These are phyloP conservation scores for Candida golubevii DNA, from an alignment of 805 yeast genomes.

Conservation along the genomic window DNA sequence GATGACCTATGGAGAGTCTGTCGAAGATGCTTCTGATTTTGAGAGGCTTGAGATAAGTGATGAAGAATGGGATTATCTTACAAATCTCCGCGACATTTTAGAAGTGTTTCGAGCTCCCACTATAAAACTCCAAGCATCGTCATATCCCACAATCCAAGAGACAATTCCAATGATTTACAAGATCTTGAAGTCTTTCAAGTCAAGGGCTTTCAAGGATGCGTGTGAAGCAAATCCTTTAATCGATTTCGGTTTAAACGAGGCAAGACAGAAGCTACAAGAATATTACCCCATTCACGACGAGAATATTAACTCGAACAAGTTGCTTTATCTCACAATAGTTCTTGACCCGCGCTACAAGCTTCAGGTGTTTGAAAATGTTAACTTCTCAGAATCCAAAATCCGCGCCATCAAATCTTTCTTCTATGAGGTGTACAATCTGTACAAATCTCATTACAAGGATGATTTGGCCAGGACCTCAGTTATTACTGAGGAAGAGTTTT, in stretches of 20 bases:
- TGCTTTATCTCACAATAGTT: conserved; percentile 3
- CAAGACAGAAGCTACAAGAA: not conserved
- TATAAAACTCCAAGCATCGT: not conserved
- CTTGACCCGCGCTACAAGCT: conserved; percentile 5
- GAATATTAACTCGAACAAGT: not conserved
- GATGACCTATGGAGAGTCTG: too few species aligned
- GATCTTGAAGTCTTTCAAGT: not conserved
- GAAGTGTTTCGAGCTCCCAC: too few species aligned
- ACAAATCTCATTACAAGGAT: not conserved
- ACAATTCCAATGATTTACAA: not conserved
- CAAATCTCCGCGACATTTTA: too few species aligned
- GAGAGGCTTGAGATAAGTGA: too few species aligned
- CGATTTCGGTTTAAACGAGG: not conserved
- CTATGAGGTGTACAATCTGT: not conserved
- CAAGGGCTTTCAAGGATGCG: too few species aligned
- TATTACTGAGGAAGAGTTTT: too few species aligned
- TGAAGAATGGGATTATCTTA: too few species aligned
- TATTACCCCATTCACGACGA: conserved; percentile 1
- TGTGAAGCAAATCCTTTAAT: not conserved
- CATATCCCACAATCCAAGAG: not conserved
- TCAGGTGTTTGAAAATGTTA: not conserved
- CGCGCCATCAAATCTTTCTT: not conserved
- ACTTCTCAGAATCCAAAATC: not conserved
- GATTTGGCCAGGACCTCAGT: too few species aligned
- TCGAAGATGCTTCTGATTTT: too few species aligned